A percentile compares a stretch with the other conserved stretches of the same genome.
Conservation (phyloP, 768 basidiomycete species). For the Serpula lacrymans region DNA sequence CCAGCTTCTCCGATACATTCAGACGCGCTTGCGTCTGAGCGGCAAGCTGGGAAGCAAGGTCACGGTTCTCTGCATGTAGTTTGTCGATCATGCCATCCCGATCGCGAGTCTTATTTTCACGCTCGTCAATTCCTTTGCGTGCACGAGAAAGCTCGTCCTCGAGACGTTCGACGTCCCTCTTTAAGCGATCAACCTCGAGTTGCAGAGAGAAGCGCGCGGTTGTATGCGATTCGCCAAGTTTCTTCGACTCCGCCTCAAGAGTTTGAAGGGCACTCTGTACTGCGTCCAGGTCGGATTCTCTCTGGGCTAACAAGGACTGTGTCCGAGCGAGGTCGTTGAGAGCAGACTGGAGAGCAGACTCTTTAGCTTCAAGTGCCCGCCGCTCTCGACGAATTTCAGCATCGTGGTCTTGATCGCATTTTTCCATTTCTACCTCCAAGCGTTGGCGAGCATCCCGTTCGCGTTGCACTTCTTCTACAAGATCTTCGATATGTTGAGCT, state of each 20-base stretch:
- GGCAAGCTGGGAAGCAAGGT: constrained; percentile 74
- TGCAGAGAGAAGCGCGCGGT: constrained; percentile 84
- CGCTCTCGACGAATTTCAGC: constrained; percentile 55
- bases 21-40: constrained; percentile 85
- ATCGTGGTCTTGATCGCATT: constrained; percentile 62
- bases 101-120: constrained; percentile 63
- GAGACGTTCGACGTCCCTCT: constrained; percentile 76
- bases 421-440: constrained; percentile 50
- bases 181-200: constrained; percentile 83
- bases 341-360: constrained; percentile 60
- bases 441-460: constrained; percentile 57
- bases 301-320: constrained; percentile 61
- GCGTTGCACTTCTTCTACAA: constrained; percentile 58
- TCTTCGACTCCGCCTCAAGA: constrained; percentile 73
- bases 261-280: constrained; percentile 71
- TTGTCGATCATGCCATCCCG: constrained; percentile 72
- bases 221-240: constrained; percentile 80
- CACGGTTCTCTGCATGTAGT: constrained; percentile 76
- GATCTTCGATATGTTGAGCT: constrained; percentile 67
- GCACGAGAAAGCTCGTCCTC: constrained; percentile 77
- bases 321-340: constrained; percentile 60
- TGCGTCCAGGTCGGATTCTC: constrained; percentile 70
- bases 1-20: constrained; percentile 88
- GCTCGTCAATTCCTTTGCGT: constrained; percentile 63
- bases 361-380: constrained; percentile 66